Percentiles rank a stretch among this genome's conserved stretches.
Evolutionary conservation across 768 basidiomycete genomes (phyloP).

Genomic region (Exidia glandulosa): DNA sequence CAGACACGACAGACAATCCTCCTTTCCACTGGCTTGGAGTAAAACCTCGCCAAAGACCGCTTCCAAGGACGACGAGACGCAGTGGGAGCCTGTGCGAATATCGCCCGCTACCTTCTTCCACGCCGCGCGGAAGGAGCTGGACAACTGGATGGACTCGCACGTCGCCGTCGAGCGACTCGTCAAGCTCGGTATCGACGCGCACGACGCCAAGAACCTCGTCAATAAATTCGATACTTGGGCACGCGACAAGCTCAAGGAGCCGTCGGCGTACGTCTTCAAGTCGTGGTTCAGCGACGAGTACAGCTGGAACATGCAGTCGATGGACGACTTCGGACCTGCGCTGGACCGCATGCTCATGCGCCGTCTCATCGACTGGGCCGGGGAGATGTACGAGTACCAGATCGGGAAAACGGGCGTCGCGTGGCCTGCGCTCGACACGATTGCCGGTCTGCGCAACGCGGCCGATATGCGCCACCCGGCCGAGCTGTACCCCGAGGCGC

Average conservation of each 20-base stretch:
- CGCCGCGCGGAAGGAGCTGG: neutral
- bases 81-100: neutral
- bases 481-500: conserved; percentile 27
- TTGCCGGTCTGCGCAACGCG: neutral
- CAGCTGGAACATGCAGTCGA: neutral
- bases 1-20: too few relatives aligned
- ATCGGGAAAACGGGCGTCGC: neutral
- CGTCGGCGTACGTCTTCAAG: neutral
- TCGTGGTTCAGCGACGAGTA: neutral
- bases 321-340: neutral
- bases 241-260: neutral
- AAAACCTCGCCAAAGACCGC: too few relatives aligned
- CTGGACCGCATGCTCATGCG: neutral
- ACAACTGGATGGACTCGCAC: neutral
- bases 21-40: too few relatives aligned
- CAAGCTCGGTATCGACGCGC: neutral
- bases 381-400: neutral
- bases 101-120: neutral
- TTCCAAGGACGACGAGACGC: too few relatives aligned
- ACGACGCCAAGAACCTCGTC: neutral
- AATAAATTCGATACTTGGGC: neutral
- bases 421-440: neutral
- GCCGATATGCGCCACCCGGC: conserved; percentile 9
- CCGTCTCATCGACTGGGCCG: neutral
- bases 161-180: neutral